A percentile compares a stretch with the other conserved stretches of the same genome.
These are phyloP conservation scores for Staphylotrichum tortipilum DNA, from an alignment of 495 filamentous ascomycete genomes.

Conservation along the genomic window DNA sequence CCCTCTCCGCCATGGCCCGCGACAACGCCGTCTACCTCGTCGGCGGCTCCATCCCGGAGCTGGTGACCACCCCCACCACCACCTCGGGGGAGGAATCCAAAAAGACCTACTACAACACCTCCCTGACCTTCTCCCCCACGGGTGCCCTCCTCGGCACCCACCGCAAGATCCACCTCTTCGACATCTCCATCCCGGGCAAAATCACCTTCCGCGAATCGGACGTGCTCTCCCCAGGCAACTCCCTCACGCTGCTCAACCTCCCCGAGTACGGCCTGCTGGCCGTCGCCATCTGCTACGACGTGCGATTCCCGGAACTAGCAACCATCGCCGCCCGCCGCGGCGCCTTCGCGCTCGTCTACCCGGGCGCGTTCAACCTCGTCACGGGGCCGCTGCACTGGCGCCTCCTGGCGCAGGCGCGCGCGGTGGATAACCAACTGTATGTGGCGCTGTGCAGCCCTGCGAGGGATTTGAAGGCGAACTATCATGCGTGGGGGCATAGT, in stretches of 20 bases:
- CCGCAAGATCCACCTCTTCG: constrained; percentile 95
- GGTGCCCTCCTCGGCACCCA: constrained; percentile 77
- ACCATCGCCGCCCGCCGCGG: constrained; percentile 71
- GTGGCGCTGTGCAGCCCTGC: constrained; percentile 90
- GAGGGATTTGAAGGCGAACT: constrained; percentile 64
- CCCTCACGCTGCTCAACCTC: constrained; percentile 71
- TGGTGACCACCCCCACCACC: constrained; percentile 26
- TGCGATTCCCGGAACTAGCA: constrained; percentile 90
- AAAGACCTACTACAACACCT: constrained; percentile 86
- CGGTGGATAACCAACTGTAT: constrained; percentile 91
- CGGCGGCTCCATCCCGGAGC: constrained; percentile 89
- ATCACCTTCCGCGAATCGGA: constrained; percentile 88
- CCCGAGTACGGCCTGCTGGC: constrained; percentile 79
- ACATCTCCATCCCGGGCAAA: constrained; percentile 94
- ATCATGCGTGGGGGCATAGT: constrained; percentile 89
- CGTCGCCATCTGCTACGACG: constrained; percentile 92
- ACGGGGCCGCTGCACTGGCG: constrained; percentile 91
- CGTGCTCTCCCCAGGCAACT: constrained; percentile 73
- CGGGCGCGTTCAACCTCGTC: constrained; percentile 90
- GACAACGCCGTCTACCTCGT: constrained; percentile 72
- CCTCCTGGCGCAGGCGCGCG: constrained; percentile 70
- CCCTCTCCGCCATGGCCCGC: constrained; percentile 66
- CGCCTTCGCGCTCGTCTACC: constrained; percentile 79
- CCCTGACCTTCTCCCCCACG: constrained; percentile 66
- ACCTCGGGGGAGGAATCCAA: not conserved